Evolutionary conservation across 331 rosid genomes (phyloP).

Genomic region (Erythrophleum ivorense): DNA sequence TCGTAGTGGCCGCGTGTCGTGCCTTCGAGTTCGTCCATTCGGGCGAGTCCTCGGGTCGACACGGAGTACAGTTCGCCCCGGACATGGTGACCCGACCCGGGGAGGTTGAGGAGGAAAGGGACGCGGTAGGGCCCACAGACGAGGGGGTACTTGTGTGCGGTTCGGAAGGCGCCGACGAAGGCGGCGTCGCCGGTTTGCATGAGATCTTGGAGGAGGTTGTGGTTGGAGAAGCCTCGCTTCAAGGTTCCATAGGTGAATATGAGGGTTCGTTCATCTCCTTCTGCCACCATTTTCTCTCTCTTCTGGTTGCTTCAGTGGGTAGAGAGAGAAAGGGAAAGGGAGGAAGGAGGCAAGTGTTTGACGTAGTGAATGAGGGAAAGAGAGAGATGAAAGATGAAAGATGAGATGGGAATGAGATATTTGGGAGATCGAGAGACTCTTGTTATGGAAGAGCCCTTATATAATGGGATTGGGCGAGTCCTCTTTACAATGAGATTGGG

Average conservation of each 20-base stretch:
- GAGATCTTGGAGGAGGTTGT: constrained; percentile 68
- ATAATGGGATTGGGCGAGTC: not conserved
- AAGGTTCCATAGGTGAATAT: constrained; percentile 81
- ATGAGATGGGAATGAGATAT: not conserved
- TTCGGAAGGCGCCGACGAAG: constrained; percentile 59
- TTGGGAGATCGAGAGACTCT: not conserved
- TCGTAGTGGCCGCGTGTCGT: constrained; percentile 67
- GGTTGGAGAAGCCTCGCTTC: constrained; percentile 73
- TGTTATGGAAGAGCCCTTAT: not conserved
- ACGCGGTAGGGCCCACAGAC: constrained; percentile 83
- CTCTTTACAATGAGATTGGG: too few relatives aligned
- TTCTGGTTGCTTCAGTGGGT: not conserved
- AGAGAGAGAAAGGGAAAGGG: not conserved
- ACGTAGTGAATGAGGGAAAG: not conserved
- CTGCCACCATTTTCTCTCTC: constrained; percentile 44
- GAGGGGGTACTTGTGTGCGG: constrained; percentile 57
- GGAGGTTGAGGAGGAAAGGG: constrained; percentile 71
- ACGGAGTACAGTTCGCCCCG: constrained; percentile 78
- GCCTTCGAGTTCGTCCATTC: constrained; percentile 76
- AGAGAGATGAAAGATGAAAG: not conserved
- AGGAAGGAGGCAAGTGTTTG: too few relatives aligned
- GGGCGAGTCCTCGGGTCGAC: constrained; percentile 48
- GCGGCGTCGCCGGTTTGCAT: constrained; percentile 66
- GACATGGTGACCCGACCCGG: constrained; percentile 63
- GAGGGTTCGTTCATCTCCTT: not conserved